phyloP scores from a whole-genome alignment of 1,139 yeast genomes.

The Pichia sp. region DNA sequence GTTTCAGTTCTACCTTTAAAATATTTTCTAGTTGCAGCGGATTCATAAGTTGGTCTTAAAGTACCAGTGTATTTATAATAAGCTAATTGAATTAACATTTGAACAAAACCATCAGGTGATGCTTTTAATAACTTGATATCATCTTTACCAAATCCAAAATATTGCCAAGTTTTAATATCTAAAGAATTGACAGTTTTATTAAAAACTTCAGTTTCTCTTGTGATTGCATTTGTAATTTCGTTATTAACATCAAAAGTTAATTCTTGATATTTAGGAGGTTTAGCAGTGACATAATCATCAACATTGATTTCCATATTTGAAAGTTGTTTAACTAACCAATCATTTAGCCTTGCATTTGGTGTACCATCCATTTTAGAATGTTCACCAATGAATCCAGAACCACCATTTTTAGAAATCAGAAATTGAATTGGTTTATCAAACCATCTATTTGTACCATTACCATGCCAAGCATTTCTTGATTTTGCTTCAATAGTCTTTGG shows the following conservation, averaged over 20 bases:
- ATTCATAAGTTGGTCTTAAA: constrained; percentile 87
- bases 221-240: constrained; percentile 45
- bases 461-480: constrained; percentile 89
- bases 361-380: constrained; percentile 99
- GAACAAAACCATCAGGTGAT: constrained; percentile 75
- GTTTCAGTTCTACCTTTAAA: constrained; percentile 96
- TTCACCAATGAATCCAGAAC: constrained; percentile 91
- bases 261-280: constrained; percentile 22
- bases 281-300: neutral
- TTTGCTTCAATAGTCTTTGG: constrained; percentile 84
- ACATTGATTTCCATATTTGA: constrained; percentile 25
- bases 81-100: constrained; percentile 70
- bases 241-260: constrained; percentile 49
- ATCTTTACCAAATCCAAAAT: constrained; percentile 65
- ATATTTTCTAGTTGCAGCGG: constrained; percentile 89
- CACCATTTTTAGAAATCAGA: constrained; percentile 74
- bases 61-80: constrained; percentile 76
- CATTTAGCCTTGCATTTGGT: constrained; percentile 85
- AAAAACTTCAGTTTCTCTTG: constrained; percentile 44
- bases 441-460: constrained; percentile 84
- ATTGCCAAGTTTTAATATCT: constrained; percentile 62
- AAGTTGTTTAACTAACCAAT: constrained; percentile 53
- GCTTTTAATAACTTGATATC: constrained; percentile 61
- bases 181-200: constrained; percentile 44
- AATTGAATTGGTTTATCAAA: constrained; percentile 91